phyloP scores from a whole-genome alignment of 805 yeast genomes.

The Teunomyces kruisii region DNA sequence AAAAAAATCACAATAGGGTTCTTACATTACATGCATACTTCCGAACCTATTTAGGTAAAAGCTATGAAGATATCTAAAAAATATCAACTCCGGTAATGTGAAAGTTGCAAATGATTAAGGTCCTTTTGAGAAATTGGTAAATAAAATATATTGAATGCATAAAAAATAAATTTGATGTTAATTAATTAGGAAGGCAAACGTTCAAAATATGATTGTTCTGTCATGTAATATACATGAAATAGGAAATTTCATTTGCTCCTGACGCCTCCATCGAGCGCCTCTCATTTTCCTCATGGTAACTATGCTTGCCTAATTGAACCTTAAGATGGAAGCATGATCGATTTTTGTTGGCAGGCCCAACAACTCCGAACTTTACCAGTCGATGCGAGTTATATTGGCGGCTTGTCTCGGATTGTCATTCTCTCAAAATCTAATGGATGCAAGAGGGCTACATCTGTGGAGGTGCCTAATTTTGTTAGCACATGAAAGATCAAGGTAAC shows the following conservation, averaged over 20 bases:
- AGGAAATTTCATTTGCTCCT: background rate
- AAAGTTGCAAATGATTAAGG: slow-evolving; percentile 2
- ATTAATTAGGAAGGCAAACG: background rate
- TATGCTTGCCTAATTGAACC: background rate
- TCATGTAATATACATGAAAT: slow-evolving; percentile 1
- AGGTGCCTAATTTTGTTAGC: background rate
- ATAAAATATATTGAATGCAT: background rate
- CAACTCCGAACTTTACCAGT: background rate
- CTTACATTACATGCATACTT: slow-evolving; percentile 2
- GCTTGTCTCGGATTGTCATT: too few species aligned
- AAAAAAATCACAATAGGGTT: background rate
- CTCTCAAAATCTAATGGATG: too few species aligned
- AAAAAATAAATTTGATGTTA: background rate
- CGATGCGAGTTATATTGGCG: too few species aligned
- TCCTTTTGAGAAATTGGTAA: background rate
- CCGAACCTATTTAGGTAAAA: slow-evolving; percentile 3
- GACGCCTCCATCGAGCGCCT: background rate
- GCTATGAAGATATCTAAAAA: slow-evolving; percentile 1
- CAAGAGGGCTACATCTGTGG: too few species aligned
- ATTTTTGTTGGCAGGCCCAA: background rate
- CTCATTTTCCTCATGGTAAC: background rate
- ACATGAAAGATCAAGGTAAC: background rate
- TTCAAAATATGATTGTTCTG: slow-evolving; percentile 1
- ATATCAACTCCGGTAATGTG: background rate
- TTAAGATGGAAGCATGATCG: background rate